Evolutionary conservation across 306 rosid species (phyloP).

Genomic region (Spatholobus suberectus): DNA sequence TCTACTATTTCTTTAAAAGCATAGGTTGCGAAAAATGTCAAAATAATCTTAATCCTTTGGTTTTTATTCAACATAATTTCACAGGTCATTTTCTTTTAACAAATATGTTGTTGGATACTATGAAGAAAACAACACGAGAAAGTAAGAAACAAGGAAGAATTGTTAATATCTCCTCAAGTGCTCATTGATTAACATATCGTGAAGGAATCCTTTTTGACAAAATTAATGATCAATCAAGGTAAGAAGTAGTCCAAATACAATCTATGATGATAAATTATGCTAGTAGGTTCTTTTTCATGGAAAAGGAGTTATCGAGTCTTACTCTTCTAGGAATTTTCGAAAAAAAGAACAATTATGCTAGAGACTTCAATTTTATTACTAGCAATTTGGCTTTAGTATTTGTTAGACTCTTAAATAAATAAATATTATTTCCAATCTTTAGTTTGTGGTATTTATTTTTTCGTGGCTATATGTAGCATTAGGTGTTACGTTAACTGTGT

Average conservation of each 20-base stretch:
- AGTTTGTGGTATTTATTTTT: background rate
- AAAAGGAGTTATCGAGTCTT: background rate
- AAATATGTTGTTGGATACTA: background rate
- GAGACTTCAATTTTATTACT: background rate
- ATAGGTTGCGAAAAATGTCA: background rate
- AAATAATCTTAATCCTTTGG: background rate
- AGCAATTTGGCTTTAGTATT: too few relatives aligned
- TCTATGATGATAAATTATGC: background rate
- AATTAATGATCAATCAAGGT: background rate
- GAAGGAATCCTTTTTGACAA: background rate
- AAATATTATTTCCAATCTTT: background rate
- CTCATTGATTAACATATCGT: background rate
- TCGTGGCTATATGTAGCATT: too few relatives aligned
- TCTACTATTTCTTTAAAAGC: too few relatives aligned
- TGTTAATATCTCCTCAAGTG: background rate
- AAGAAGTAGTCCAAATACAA: background rate
- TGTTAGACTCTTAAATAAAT: background rate
- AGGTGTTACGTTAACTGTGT: background rate
- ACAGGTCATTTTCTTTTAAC: constrained; percentile 25
- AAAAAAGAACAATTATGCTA: background rate
- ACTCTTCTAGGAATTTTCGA: background rate
- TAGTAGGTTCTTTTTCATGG: background rate
- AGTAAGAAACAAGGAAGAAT: constrained; percentile 14
- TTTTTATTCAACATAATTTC: background rate
- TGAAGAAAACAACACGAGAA: background rate